These are phyloP conservation scores for Plasmodium cynomolgi DNA, from an alignment of 169 alveolate species.

Conservation along the genomic window DNA sequence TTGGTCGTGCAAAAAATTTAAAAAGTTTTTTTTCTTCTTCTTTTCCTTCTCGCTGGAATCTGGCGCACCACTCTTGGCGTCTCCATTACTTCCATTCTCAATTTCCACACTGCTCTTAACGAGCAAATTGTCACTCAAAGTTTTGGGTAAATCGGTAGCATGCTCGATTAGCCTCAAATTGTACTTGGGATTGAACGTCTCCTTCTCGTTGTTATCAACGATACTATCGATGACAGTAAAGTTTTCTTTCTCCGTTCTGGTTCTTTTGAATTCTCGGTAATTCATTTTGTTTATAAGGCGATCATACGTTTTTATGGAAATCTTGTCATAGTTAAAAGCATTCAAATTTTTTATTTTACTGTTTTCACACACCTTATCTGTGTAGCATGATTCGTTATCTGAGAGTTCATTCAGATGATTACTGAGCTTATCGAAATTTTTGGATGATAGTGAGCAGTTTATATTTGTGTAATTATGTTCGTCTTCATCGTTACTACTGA, in stretches of 20 bases:
- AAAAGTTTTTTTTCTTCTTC: not conserved
- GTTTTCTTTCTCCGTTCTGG: slow-evolving; percentile 17
- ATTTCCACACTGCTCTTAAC: slow-evolving; percentile 14
- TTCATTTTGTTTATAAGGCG: slow-evolving; percentile 63
- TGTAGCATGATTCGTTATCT: slow-evolving; percentile 36
- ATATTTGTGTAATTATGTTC: slow-evolving; percentile 16
- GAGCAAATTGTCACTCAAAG: slow-evolving; percentile 48
- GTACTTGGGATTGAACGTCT: slow-evolving; percentile 75
- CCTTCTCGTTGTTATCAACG: slow-evolving; percentile 41
- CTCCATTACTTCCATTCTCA: not conserved
- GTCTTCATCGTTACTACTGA: slow-evolving; percentile 67
- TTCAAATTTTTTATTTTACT: slow-evolving; percentile 31
- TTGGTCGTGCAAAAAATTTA: slow-evolving; percentile 9
- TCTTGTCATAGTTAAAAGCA: slow-evolving; percentile 70
- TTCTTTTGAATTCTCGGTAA: slow-evolving; percentile 69
- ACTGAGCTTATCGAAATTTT: slow-evolving; percentile 28
- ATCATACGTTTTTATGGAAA: slow-evolving; percentile 50
- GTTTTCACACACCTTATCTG: slow-evolving; percentile 30
- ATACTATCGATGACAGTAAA: slow-evolving; percentile 54
- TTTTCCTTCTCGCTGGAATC: not conserved
- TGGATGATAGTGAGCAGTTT: slow-evolving; percentile 27
- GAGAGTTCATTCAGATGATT: slow-evolving; percentile 45
- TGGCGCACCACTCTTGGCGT: not conserved
- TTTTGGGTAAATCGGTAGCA: slow-evolving; percentile 74
- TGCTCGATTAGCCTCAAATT: slow-evolving; percentile 80